Base-by-base conservation (phyloP, 2,329 filamentous ascomycete species). In the Fonsecaea erecta region DNA sequence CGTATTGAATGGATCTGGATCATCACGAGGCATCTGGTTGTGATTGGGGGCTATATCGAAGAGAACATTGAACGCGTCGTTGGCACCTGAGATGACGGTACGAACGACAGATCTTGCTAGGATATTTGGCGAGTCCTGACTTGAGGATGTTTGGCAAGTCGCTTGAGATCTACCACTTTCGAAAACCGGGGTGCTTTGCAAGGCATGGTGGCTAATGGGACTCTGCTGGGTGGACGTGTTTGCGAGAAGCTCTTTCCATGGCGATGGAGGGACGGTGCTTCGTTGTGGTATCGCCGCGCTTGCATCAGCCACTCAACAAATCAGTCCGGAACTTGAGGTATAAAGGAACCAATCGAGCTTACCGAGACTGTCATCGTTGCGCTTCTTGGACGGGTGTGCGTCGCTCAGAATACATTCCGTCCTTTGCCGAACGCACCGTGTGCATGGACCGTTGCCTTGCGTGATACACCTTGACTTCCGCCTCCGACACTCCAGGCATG, bases 331-430 rank as follows among this genome's bases (percentile, higher is more conserved):
- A n/a, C 3, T 43, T 3, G n/a, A n/a, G 16, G 5, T 43, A 16
- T 18, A 2, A 18, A 43, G 37, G 2, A 18, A 6, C 37, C 37
- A 34, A 43, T 18, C 9, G n/a, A 8, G 37, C 37, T 7, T 43
- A 21, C 16, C 37, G 18, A 43, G n/a, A 18, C 6, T 5, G 18
- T 18, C 37, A 18, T 18, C 18, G 12, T 43, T 18, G 37, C 37
- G 4, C n/a, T 43, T 11, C 75, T 76, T 59, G 76, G 79, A 62
- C 81, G 82, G 55, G 84, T 28, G 26, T 35, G 85, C 83, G 94
- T 95, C 76, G 93, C 87, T 86, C 97, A 97, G 74, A 93, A 82
- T 73, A 70, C 82, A 84, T 66, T 82, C 77, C 69, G 80, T 77
- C 76, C 83, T 80, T 69, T 84, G 82, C 56, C 82, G 77, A 63